Percentiles rank a stretch among this genome's conserved stretches.
These are phyloP conservation scores for Didymellaceae sp. DNA, from an alignment of 2,329 filamentous ascomycete species.

Conservation along the genomic window DNA sequence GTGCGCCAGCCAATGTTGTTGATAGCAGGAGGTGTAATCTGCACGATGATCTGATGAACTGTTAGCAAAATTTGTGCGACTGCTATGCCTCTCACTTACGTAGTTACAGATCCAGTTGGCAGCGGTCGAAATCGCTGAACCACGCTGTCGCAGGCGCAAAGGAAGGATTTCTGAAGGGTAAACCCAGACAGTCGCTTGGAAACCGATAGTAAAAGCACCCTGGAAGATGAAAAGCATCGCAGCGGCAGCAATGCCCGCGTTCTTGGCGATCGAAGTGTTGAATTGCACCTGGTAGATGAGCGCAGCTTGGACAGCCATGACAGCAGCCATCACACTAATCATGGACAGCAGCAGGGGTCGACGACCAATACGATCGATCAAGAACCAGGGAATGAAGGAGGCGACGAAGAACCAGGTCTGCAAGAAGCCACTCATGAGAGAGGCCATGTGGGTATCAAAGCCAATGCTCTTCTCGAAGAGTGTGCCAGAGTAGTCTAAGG, in stretches of 20 bases:
- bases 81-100: background rate
- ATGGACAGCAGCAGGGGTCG: constrained; percentile 23
- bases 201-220: constrained; percentile 26
- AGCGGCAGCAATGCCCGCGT: constrained; percentile 23
- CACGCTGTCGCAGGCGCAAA: constrained; percentile 18
- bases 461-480: constrained; percentile 28
- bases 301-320: constrained; percentile 26
- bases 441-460: constrained; percentile 23
- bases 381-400: constrained; percentile 26
- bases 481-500: constrained; percentile 23
- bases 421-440: constrained; percentile 26
- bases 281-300: constrained; percentile 29
- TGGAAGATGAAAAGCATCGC: constrained; percentile 28
- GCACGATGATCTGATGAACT: constrained; percentile 13
- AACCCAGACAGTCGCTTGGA: constrained; percentile 26
- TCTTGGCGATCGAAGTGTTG: constrained; percentile 19
- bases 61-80: background rate
- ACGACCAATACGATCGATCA: constrained; percentile 24
- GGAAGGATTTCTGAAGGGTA: constrained; percentile 20
- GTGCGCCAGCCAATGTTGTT: constrained; percentile 40
- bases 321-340: constrained; percentile 27
- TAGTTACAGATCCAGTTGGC: constrained; percentile 22
- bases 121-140: constrained; percentile 17
- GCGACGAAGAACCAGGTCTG: constrained; percentile 30
- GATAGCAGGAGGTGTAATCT: constrained; percentile 51